Evolutionary conservation across 345 rosid species (phyloP).

Genomic region (Populus pruinosa): DNA sequence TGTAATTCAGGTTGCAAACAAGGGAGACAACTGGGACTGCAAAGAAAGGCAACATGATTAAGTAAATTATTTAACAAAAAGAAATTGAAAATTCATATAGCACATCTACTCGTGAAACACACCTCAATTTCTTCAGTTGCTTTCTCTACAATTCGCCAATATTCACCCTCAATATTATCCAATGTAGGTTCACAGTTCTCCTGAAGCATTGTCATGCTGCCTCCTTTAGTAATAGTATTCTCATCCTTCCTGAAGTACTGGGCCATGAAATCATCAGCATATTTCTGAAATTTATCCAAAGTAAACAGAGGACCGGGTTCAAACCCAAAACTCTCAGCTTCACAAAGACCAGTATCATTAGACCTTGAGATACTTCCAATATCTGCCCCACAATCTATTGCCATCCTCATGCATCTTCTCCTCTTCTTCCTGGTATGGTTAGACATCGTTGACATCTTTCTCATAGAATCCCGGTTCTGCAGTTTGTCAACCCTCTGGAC

Average conservation of each 20-base stretch:
- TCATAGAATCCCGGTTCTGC: constrained; percentile 83
- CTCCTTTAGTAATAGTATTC: constrained; percentile 27
- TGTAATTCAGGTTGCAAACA: constrained; percentile 6
- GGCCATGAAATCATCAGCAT: constrained; percentile 82
- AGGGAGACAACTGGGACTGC: neutral
- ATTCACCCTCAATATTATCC: constrained; percentile 88
- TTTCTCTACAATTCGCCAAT: constrained; percentile 96
- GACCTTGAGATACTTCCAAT: constrained; percentile 34
- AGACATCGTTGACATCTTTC: constrained; percentile 51
- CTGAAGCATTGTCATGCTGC: constrained; percentile 19
- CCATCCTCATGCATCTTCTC: constrained; percentile 69
- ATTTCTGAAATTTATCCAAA: constrained; percentile 68
- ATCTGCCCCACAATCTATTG: constrained; percentile 47
- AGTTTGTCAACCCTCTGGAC: constrained; percentile 96
- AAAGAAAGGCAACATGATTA: neutral
- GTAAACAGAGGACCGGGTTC: constrained; percentile 93
- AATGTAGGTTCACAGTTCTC: constrained; percentile 57
- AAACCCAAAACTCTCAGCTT: constrained; percentile 81
- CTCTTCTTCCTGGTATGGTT: constrained; percentile 62
- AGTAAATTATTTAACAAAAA: neutral
- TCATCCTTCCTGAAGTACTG: constrained; percentile 63
- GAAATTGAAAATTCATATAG: neutral
- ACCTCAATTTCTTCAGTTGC: constrained; percentile 97
- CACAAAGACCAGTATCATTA: constrained; percentile 41
- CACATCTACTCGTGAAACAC: constrained; percentile 10